These are phyloP conservation scores for Fusarium fracticaudum DNA, from an alignment of 2,329 filamentous ascomycete species.

Conservation along the genomic window DNA sequence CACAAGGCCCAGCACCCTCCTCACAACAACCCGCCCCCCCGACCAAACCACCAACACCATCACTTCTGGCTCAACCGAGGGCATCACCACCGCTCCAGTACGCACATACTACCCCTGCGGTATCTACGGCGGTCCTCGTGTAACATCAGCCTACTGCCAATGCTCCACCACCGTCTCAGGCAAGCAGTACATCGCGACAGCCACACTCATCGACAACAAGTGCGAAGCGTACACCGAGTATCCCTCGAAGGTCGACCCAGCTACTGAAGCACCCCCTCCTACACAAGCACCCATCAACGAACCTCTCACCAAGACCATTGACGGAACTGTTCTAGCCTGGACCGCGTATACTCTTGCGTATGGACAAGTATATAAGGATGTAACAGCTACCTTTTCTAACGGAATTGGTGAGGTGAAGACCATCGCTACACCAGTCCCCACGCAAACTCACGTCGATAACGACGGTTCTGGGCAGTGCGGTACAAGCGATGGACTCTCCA, in stretches of 20 bases:
- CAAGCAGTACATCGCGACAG: conserved; percentile 2
- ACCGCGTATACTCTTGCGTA: not conserved
- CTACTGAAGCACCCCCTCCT: not conserved
- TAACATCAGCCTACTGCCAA: not conserved
- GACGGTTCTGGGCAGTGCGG: conserved; percentile 6
- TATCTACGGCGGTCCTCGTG: not conserved
- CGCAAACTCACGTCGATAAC: conserved; percentile 8
- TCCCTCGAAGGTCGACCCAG: not conserved
- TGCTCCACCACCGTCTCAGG: not conserved
- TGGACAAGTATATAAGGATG: not conserved
- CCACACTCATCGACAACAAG: not conserved
- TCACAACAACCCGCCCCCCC: not conserved
- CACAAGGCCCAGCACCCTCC: not conserved
- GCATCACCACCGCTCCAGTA: not conserved
- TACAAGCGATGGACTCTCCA: conserved; percentile 8
- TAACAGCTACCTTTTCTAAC: not conserved
- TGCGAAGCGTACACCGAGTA: not conserved
- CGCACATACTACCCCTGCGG: conserved; percentile 7
- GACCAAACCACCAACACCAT: not conserved
- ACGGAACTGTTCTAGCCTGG: conserved; percentile 3
- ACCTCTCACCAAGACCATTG: not conserved
- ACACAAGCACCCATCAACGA: conserved; percentile 1
- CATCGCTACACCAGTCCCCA: not conserved
- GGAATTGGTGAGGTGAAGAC: not conserved
- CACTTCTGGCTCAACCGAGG: not conserved